phyloP scores from a whole-genome alignment of 2,329 filamentous ascomycete genomes.

The Penicillium capsulatum region DNA sequence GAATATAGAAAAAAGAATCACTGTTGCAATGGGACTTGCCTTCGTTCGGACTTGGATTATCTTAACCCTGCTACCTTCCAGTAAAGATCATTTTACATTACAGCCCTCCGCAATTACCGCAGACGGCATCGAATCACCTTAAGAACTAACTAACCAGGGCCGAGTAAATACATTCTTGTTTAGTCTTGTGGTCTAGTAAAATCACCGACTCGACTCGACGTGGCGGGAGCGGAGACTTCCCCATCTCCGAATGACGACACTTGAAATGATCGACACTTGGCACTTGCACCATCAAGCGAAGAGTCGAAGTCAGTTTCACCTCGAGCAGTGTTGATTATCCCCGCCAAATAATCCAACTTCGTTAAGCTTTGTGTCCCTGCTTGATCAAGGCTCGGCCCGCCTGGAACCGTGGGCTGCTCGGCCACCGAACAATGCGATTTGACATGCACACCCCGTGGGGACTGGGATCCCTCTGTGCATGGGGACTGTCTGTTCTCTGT shows the following conservation, averaged over 20 bases:
- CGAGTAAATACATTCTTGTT: too few relatives aligned
- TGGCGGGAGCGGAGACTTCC: slow-evolving; percentile 1
- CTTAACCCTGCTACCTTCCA: too few relatives aligned
- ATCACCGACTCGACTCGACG: too few relatives aligned
- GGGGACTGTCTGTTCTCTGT: slow-evolving; percentile 14
- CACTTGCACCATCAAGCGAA: background rate
- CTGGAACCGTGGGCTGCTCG: background rate
- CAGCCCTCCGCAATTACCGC: too few relatives aligned
- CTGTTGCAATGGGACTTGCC: background rate
- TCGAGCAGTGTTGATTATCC: too few relatives aligned
- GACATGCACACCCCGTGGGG: slow-evolving; percentile 16
- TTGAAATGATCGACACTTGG: background rate
- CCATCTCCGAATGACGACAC: slow-evolving; percentile 9
- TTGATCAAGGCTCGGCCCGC: background rate
- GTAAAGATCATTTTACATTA: too few relatives aligned
- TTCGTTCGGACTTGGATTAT: background rate
- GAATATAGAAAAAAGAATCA: background rate
- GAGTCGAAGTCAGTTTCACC: background rate
- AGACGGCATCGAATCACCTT: too few relatives aligned
- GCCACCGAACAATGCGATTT: slow-evolving; percentile 12
- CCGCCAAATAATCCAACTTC: too few relatives aligned
- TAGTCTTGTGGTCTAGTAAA: too few relatives aligned
- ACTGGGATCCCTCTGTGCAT: slow-evolving; percentile 22
- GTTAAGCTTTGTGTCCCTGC: background rate
- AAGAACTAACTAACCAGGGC: too few relatives aligned